phyloP scores from a whole-genome alignment of 2,329 filamentous ascomycete species.

The Blastomyces parvus region DNA sequence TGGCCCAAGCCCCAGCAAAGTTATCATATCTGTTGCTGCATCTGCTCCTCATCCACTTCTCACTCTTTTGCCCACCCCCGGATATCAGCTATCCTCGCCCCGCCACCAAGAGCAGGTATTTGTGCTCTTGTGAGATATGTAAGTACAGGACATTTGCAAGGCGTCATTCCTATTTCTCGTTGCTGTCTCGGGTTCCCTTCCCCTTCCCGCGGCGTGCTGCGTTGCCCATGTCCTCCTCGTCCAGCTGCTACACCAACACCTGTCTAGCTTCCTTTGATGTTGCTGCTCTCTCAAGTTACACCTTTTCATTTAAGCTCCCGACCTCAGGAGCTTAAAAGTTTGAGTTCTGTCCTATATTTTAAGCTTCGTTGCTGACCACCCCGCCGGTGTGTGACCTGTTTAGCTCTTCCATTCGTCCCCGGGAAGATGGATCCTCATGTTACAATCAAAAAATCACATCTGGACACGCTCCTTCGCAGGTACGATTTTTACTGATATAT shows the following conservation, averaged over 20 bases:
- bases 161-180: neutral
- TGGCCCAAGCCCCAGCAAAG: neutral
- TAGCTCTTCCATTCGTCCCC: neutral
- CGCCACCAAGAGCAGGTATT: neutral
- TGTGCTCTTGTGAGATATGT: slow-evolving; percentile 2
- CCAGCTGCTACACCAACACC: neutral
- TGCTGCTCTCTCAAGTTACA: neutral
- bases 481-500: slow-evolving; percentile 30
- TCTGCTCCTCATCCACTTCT: neutral
- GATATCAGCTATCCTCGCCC: neutral
- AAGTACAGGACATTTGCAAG: neutral
- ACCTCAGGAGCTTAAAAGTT: neutral
- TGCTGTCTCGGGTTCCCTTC: neutral
- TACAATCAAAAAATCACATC: slow-evolving; percentile 52
- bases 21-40: neutral
- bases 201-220: neutral
- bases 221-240: neutral
- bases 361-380: neutral
- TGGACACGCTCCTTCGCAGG: slow-evolving; percentile 54
- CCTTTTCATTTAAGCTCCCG: neutral
- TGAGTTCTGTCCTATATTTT: neutral
- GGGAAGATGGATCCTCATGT: slow-evolving; percentile 34
- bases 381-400: slow-evolving; percentile 2
- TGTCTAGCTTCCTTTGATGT: neutral
- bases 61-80: neutral